These are phyloP conservation scores for Thalia dealbata DNA, from an alignment of 176 grass and related monocot species.

Conservation along the genomic window DNA sequence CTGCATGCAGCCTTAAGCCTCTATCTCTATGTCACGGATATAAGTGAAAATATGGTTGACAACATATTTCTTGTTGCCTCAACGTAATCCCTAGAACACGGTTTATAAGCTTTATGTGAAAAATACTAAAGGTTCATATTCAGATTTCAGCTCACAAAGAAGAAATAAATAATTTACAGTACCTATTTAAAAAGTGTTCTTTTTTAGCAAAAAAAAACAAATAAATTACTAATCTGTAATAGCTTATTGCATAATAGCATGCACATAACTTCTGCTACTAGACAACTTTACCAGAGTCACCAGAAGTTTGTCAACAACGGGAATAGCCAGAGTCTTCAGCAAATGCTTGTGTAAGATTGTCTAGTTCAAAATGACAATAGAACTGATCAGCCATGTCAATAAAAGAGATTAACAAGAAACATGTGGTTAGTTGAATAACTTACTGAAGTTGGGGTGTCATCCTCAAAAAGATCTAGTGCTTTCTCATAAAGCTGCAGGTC, in stretches of 20 bases:
- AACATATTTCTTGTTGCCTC: neutral
- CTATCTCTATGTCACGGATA: too few relatives aligned
- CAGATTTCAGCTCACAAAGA: neutral
- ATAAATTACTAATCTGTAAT: neutral
- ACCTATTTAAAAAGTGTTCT: neutral
- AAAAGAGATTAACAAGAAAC: slow-evolving; percentile 25
- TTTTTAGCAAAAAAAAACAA: neutral
- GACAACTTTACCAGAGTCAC: slow-evolving; percentile 46
- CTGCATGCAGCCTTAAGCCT: too few relatives aligned
- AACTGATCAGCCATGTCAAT: neutral
- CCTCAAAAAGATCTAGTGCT: slow-evolving; percentile 86
- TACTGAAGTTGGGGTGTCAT: slow-evolving; percentile 76
- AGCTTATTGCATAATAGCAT: neutral
- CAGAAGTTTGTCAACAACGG: slow-evolving; percentile 65
- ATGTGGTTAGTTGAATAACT: slow-evolving; percentile 21
- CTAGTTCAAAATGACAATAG: slow-evolving; percentile 12
- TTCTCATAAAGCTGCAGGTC: slow-evolving; percentile 92
- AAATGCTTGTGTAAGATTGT: slow-evolving; percentile 87
- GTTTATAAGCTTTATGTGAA: neutral
- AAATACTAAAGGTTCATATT: neutral
- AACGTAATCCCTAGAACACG: neutral
- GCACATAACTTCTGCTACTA: neutral
- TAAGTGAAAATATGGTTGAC: too few relatives aligned
- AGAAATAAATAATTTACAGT: neutral
- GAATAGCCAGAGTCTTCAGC: slow-evolving; percentile 60